These are phyloP conservation scores for Pyrenophora tritici-repentis DNA, from an alignment of 2,329 filamentous ascomycete species.

Conservation along the genomic window DNA sequence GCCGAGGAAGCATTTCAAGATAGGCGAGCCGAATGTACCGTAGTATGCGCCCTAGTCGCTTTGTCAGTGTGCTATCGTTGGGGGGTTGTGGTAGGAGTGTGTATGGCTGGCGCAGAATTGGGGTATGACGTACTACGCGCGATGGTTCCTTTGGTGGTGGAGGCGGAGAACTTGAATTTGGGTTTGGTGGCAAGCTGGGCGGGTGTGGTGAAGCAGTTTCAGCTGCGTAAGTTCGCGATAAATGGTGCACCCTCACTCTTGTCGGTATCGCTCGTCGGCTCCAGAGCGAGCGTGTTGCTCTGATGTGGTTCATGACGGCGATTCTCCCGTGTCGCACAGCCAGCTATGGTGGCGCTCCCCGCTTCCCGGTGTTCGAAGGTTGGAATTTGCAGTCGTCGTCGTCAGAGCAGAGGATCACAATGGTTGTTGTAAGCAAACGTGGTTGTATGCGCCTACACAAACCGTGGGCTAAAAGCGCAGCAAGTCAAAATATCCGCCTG, in stretches of 20 bases:
- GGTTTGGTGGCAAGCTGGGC: not conserved
- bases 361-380: too few relatives aligned
- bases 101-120: not conserved
- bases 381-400: not conserved
- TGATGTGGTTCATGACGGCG: slow-evolving; percentile 22
- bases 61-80: too few relatives aligned
- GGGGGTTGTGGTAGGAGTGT: not conserved
- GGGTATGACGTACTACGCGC: slow-evolving; percentile 24
- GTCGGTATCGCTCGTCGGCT: slow-evolving; percentile 1
- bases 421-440: too few relatives aligned
- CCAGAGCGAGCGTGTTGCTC: slow-evolving; percentile 9
- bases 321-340: not conserved
- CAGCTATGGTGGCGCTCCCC: slow-evolving; percentile 5
- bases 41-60: slow-evolving; percentile 64
- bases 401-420: not conserved
- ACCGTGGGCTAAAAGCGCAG: not conserved
- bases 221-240: slow-evolving; percentile 21
- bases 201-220: slow-evolving; percentile 16
- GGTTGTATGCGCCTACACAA: not conserved
- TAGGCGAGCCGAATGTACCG: slow-evolving; percentile 72
- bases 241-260: slow-evolving; percentile 11
- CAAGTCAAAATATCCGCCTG: too few relatives aligned
- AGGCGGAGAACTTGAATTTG: slow-evolving; percentile 18
- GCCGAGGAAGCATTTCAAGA: slow-evolving; percentile 74
- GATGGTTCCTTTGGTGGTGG: slow-evolving; percentile 26